Conservation (phyloP, 2,329 filamentous ascomycete genomes). For the Grosmannia huntii region DNA sequence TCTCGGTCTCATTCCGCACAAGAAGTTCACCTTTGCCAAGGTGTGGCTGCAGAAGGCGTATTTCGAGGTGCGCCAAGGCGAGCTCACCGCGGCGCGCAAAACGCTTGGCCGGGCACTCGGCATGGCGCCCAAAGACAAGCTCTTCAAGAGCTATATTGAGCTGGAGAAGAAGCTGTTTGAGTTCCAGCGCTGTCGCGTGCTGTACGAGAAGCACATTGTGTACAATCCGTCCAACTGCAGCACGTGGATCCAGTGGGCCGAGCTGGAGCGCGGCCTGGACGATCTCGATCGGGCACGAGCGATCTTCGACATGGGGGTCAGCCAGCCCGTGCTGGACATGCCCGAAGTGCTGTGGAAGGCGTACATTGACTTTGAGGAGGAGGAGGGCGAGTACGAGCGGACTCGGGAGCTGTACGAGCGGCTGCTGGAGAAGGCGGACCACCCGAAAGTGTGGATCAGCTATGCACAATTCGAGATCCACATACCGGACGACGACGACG, state of each 20-base stretch:
- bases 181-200: conserved; percentile 76
- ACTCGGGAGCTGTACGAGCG: conserved; percentile 79
- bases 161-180: conserved; percentile 90
- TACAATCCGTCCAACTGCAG: conserved; percentile 85
- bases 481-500: conserved; percentile 58
- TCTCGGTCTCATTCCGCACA: conserved; percentile 79
- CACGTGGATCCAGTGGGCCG: conserved; percentile 93
- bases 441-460: conserved; percentile 98
- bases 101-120: conserved; percentile 82
- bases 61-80: conserved; percentile 80
- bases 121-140: conserved; percentile 88
- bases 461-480: conserved; percentile 98
- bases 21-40: conserved; percentile 95
- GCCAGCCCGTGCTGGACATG: conserved; percentile 82
- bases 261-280: conserved; percentile 82
- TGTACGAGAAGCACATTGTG: conserved; percentile 89
- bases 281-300: conserved; percentile 78
- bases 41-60: conserved; percentile 89
- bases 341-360: conserved; percentile 95
- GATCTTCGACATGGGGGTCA: conserved; percentile 83
- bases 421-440: conserved; percentile 85
- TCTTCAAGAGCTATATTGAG: conserved; percentile 89
- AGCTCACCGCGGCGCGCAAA: conserved; percentile 72
- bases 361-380: conserved; percentile 97
- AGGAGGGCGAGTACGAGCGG: conserved; percentile 79